Conservation (phyloP, 371 early-diverging fungal species). For the Homolaphlyctis polyrhiza region DNA sequence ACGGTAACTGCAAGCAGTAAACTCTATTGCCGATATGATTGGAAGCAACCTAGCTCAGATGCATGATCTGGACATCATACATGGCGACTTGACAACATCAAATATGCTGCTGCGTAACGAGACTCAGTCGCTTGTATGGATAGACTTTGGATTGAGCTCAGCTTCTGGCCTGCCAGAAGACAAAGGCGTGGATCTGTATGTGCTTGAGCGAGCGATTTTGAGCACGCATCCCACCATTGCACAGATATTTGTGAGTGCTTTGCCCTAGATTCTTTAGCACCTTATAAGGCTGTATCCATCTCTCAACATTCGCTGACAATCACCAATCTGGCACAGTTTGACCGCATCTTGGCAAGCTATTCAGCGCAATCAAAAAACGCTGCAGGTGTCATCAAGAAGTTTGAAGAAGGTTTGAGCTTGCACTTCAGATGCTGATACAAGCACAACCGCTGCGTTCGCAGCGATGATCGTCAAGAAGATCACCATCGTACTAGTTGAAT, state of each 20-base stretch:
- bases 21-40: conserved; percentile 28
- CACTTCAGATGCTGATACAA: too few relatives aligned
- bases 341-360: conserved; percentile 65
- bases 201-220: conserved; percentile 90
- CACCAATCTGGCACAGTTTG: too few relatives aligned
- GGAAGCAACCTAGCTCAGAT: conserved; percentile 73
- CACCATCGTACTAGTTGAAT: too few relatives aligned
- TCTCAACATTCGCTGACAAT: too few relatives aligned
- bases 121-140: conserved; percentile 43
- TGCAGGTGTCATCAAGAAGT: conserved; percentile 56
- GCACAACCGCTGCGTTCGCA: too few relatives aligned
- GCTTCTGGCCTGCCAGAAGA: conserved; percentile 87
- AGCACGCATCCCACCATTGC: conserved; percentile 86
- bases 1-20: too few relatives aligned
- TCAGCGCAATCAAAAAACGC: conserved; percentile 42
- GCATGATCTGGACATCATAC: conserved; percentile 86
- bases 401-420: conserved; percentile 73
- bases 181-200: conserved; percentile 98
- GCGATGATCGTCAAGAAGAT: too few relatives aligned
- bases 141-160: conserved; percentile 98
- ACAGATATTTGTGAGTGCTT: conserved; percentile 47
- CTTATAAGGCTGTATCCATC: neutral
- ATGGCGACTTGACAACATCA: conserved; percentile 98
- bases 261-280: neutral
- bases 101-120: conserved; percentile 77